Evolutionary conservation across 73 alveolate species (phyloP).

Genomic region (Tetrahymena elliotti): DNA sequence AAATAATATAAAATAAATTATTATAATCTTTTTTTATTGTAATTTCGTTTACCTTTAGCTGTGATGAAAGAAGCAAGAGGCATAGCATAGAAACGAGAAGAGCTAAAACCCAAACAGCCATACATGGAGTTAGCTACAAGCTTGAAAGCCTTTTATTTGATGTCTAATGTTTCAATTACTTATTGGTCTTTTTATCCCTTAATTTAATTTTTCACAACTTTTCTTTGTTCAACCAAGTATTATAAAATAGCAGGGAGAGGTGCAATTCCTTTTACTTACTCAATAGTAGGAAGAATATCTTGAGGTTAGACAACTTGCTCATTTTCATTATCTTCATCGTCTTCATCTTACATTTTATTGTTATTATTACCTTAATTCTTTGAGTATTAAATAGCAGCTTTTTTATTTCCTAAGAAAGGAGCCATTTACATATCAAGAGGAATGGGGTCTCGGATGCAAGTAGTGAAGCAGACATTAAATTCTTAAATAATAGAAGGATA

Average conservation of each 20-base stretch:
- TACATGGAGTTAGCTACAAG: conserved; percentile 99
- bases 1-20: not conserved
- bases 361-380: conserved; percentile 17
- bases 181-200: conserved; percentile 17
- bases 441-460: conserved; percentile 72
- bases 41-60: conserved; percentile 41
- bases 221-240: conserved; percentile 77
- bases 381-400: conserved; percentile 14
- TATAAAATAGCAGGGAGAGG: conserved; percentile 81
- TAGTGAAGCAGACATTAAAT: conserved; percentile 99
- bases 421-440: conserved; percentile 67
- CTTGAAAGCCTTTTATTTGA: conserved; percentile 81
- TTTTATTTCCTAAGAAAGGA: conserved; percentile 24
- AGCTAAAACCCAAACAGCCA: conserved; percentile 98
- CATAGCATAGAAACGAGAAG: conserved; percentile 89
- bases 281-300: conserved; percentile 58
- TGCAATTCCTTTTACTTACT: conserved; percentile 50
- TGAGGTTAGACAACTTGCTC: conserved; percentile 58
- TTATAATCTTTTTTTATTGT: not conserved
- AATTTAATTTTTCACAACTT: conserved; percentile 69
- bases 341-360: conserved; percentile 41
- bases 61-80: conserved; percentile 99
- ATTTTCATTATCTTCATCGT: conserved; percentile 50
- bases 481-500: conserved; percentile 99
- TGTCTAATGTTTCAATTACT: conserved; percentile 2